Evolutionary conservation across 23 red algal genomes (phyloP), one percentile per base, ranked within the genome.

Genomic region (Chondrus crispus): DNA sequence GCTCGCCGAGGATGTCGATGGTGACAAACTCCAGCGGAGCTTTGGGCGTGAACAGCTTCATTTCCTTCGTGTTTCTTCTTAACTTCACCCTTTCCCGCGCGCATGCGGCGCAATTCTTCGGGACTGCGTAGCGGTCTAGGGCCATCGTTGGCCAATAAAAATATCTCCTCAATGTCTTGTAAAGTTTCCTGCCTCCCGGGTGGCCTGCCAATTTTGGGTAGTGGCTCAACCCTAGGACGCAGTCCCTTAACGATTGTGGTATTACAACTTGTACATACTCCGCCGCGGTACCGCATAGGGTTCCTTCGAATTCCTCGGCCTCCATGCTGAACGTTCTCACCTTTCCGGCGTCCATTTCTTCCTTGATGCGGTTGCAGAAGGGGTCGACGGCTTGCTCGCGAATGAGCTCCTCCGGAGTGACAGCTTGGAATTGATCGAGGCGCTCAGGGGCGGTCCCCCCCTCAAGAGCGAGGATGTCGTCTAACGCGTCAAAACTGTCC

Each of bases 341-440:
- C 0, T 45, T 14, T 1, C 83, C 50, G 9, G 19, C 51, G 45
- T 70, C 49, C 7, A 74, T 3, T 13, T 4, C 18, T 46, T 28
- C 66, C 9, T 43, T 39, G 28, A 87, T 70, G 11, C 72, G 26
- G 30, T 33, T 39, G 49, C 2, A 87, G 48, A 71, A 74, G 30
- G 1, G 41, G 33, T 88, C 85, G 22, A 30, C 2, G 26, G 35
- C 1, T 55, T 74, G 62, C 30, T 68, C 38, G 19, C 68, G 10
- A 41, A 88, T 14, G 54, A 75, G 62, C 53, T 75, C 68, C 26
- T 77, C 85, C 2, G 85, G 20, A 42, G 85, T 18, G 3, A 88
- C 57, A 29, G 46, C n/a, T n/a, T n/a, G n/a, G n/a, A n/a, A n/a
- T n/a, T n/a, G 62, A 54, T 22, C 62, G 29, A 77, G 38, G 1